phyloP scores from a whole-genome alignment of 805 yeast species.

The Metschnikowia lunata region DNA sequence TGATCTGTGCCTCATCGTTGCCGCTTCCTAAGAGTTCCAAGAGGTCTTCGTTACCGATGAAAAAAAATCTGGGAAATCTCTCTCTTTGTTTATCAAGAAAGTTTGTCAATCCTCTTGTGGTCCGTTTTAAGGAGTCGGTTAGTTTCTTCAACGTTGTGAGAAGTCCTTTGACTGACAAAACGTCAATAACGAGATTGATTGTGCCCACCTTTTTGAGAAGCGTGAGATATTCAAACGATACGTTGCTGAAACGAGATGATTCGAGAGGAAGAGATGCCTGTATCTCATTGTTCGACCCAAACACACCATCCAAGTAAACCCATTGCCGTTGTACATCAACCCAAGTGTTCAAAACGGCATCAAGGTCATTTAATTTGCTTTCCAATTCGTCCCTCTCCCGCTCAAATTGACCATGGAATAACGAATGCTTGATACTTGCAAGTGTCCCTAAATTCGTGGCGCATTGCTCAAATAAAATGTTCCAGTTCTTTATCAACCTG shows the following conservation, averaged over 20 bases:
- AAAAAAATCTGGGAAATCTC: slow-evolving; percentile 75
- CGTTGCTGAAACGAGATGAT: slow-evolving; percentile 56
- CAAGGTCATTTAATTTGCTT: slow-evolving; percentile 46
- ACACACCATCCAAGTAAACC: slow-evolving; percentile 79
- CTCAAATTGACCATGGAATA: slow-evolving; percentile 56
- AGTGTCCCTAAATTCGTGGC: slow-evolving; percentile 60
- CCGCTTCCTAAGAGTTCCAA: slow-evolving; percentile 75
- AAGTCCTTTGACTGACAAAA: slow-evolving; percentile 48
- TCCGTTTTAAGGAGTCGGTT: slow-evolving; percentile 51
- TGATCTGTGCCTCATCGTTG: slow-evolving; percentile 41
- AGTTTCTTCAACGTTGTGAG: slow-evolving; percentile 44
- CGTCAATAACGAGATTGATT: slow-evolving; percentile 51
- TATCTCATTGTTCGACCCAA: slow-evolving; percentile 55
- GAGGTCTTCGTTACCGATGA: slow-evolving; percentile 86
- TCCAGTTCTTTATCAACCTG: slow-evolving; percentile 66
- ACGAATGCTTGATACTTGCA: slow-evolving; percentile 66
- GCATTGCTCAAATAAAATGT: slow-evolving; percentile 51
- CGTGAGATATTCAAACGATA: slow-evolving; percentile 57
- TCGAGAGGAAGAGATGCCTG: slow-evolving; percentile 65
- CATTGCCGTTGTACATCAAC: slow-evolving; percentile 84
- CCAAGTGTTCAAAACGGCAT: slow-evolving; percentile 61
- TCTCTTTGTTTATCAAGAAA: slow-evolving; percentile 78
- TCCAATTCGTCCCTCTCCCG: slow-evolving; percentile 54
- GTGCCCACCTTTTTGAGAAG: slow-evolving; percentile 48
- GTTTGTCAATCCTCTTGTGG: slow-evolving; percentile 65